Conservation (phyloP, 768 basidiomycete species). For the Rhizopogon roseolus region DNA sequence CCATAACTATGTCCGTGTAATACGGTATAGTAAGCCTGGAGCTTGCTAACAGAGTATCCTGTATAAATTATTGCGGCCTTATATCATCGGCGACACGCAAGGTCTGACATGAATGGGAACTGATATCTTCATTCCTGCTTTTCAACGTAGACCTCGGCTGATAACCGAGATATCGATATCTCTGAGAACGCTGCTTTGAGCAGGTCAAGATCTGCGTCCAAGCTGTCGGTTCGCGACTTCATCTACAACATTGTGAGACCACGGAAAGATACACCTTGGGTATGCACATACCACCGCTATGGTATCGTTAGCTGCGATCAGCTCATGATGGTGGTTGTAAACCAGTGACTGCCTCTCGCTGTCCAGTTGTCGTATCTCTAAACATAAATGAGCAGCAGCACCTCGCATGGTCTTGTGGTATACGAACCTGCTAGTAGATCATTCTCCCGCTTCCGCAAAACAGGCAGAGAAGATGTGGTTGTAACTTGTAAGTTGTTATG, state of each 20-base stretch:
- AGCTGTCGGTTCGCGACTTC: constrained; percentile 81
- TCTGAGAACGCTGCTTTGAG: constrained; percentile 81
- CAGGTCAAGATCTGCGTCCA: constrained; percentile 80
- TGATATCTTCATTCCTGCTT: constrained; percentile 1
- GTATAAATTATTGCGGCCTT: not conserved
- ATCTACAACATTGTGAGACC: constrained; percentile 44
- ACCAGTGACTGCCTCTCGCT: constrained; percentile 87
- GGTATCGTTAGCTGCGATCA: constrained; percentile 90
- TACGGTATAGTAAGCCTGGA: constrained; percentile 10
- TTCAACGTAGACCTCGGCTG: constrained; percentile 61
- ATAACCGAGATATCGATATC: constrained; percentile 77
- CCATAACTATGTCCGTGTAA: constrained; percentile 5
- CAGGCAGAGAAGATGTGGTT: constrained; percentile 69
- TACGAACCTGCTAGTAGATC: constrained; percentile 65
- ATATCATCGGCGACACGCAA: not conserved
- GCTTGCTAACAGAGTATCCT: constrained; percentile 4
- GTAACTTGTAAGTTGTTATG: constrained; percentile 83
- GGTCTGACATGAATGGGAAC: not conserved
- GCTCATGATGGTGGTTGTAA: constrained; percentile 93
- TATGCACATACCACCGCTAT: constrained; percentile 65
- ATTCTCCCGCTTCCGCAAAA: constrained; percentile 75
- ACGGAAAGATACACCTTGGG: not conserved
- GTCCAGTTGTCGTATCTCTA: constrained; percentile 85
- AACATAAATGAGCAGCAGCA: not conserved
- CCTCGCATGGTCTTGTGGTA: not conserved